phyloP scores from a whole-genome alignment of 495 filamentous ascomycete genomes.

The Aspergillus taichungensis region DNA sequence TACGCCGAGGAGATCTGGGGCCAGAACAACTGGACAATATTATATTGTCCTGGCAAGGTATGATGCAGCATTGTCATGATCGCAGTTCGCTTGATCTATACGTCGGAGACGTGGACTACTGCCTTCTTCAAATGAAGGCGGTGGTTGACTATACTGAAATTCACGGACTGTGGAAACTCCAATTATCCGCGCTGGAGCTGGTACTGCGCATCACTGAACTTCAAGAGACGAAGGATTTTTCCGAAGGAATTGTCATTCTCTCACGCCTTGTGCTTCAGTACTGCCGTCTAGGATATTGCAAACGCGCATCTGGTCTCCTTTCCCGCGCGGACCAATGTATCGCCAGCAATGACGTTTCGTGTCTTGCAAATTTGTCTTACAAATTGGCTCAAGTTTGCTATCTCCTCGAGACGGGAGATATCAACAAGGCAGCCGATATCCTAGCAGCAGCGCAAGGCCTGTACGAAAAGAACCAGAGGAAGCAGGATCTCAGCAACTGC shows the following conservation, averaged over 20 bases:
- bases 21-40: conserved; percentile 37
- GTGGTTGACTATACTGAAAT: conserved; percentile 72
- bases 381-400: conserved; percentile 70
- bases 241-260: conserved; percentile 48
- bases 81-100: conserved; percentile 40
- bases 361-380: conserved; percentile 44
- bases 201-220: conserved; percentile 49
- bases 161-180: conserved; percentile 53
- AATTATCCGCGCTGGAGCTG: conserved; percentile 35
- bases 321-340: conserved; percentile 46
- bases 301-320: conserved; percentile 60
- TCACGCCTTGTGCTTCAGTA: conserved; percentile 61
- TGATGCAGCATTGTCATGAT: conserved; percentile 31
- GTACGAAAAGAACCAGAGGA: conserved; percentile 28
- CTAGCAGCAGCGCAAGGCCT: conserved; percentile 24
- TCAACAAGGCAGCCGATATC: conserved; percentile 40
- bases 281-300: conserved; percentile 66
- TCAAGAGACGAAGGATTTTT: conserved; percentile 39
- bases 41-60: conserved; percentile 30
- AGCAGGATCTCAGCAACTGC: conserved; percentile 19
- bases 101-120: conserved; percentile 54
- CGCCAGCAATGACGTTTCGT: conserved; percentile 24
- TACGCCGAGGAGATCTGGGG: conserved; percentile 44
- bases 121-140: conserved; percentile 54
- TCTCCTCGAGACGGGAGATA: conserved; percentile 56